Base-by-base conservation (phyloP, 495 filamentous ascomycete genomes). In the Aspergillus saccharolyticus region DNA sequence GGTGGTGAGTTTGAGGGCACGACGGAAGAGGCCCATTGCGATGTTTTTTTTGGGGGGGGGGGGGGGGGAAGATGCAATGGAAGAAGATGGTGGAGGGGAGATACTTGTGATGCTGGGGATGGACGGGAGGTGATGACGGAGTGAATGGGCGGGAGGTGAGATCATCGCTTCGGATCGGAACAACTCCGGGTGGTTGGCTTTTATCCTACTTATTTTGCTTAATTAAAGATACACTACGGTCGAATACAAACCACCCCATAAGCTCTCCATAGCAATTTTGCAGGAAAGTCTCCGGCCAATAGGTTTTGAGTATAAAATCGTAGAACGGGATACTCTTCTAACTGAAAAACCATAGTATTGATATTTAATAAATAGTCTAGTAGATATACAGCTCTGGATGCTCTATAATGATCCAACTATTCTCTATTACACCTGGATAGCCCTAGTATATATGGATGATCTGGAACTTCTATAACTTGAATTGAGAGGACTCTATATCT, bases 21-120 rank as follows among this genome's bases (percentile, higher is more conserved):
- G 70, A 21, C 68, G 72, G 59, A 80, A 62, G 49, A 83, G 53
- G 44, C 79, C 80, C 80, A 83, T 83, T 20, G 44, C 70, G 42
- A 22, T 18, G n/a, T 22, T 28, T 30, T 43, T 20, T 7, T 28
- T 22, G 43, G 39, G 12, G 46, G 25, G 47, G 22, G 28, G 47
- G 14, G 10, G 15, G 22, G 14, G 22, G 47, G 15, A 24, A 50
- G 28, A 0, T 2, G 14, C 4, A 39, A 39, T 50, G 28, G 47
- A 22, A 4, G 44, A 19, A 21, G 44, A 22, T 22, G 44, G 19
- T 4, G 17, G 19, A n/a, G n/a, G n/a, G n/a, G n/a, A n/a, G n/a
- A n/a, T n/a, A n/a, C n/a, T n/a, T n/a, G n/a, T n/a, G n/a, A n/a
- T n/a, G n/a, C n/a, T n/a, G n/a, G 18, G 9, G 19, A n/a, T 47